A percentile compares a stretch with the other conserved stretches of the same genome.
phyloP scores from a whole-genome alignment of 75 land plant species.

The Sequoia sempervirens region DNA sequence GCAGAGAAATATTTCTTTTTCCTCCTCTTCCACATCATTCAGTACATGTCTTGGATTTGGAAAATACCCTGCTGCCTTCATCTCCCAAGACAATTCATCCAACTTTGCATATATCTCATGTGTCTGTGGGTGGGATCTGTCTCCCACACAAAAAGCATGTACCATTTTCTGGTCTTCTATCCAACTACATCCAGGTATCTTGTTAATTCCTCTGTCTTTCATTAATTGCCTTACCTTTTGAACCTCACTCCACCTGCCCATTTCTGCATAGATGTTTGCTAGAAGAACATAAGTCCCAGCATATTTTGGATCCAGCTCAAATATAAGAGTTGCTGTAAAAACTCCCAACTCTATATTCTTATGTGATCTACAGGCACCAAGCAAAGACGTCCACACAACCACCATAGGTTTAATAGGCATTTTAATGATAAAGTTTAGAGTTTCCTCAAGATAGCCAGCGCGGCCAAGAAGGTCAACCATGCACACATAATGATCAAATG shows the following conservation, averaged over 20 bases:
- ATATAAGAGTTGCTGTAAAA: background rate
- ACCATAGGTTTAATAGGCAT: conserved; percentile 1
- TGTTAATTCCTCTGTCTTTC: background rate
- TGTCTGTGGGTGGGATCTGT: conserved; percentile 8
- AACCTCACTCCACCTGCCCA: conserved; percentile 1
- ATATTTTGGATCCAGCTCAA: background rate
- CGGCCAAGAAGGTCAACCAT: conserved; percentile 10
- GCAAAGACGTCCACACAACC: conserved; percentile 3
- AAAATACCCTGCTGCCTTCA: conserved; percentile 16
- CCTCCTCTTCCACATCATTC: conserved; percentile 10
- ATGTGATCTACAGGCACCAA: conserved; percentile 8
- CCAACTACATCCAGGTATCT: conserved; percentile 9
- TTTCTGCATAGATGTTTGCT: conserved; percentile 9
- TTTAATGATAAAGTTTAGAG: background rate
- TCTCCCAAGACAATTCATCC: background rate
- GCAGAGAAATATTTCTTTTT: background rate
- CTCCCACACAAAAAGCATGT: background rate
- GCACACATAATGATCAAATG: conserved; percentile 4
- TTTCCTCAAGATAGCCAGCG: conserved; percentile 1
- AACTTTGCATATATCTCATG: background rate
- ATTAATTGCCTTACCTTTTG: background rate
- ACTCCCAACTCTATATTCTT: background rate
- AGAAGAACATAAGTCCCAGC: conserved; percentile 6
- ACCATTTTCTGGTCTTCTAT: background rate
- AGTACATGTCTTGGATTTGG: background rate